Evolutionary conservation across 768 basidiomycete species (phyloP).

Genomic region (Psilocybe cyanescens): DNA sequence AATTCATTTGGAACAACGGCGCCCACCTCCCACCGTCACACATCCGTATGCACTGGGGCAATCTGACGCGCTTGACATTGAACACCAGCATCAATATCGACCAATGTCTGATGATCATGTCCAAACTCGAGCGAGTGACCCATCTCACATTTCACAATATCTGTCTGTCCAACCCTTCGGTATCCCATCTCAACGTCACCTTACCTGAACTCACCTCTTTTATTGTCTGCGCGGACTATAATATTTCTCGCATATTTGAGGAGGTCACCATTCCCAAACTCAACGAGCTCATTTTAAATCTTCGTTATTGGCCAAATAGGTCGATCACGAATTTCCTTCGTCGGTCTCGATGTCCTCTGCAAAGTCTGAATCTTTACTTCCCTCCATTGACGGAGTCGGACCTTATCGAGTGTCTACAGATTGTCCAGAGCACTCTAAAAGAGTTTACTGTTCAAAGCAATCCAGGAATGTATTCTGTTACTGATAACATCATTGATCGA

Average conservation of each 20-base stretch:
- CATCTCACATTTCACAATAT: slow-evolving; percentile 20
- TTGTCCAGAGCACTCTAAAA: slow-evolving; percentile 21
- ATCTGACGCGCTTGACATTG: slow-evolving; percentile 18
- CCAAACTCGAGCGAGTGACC: slow-evolving; percentile 6
- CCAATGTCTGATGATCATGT: slow-evolving; percentile 20
- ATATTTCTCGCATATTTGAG: slow-evolving; percentile 11
- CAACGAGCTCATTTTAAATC: slow-evolving; percentile 17
- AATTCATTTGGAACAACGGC: slow-evolving; percentile 23
- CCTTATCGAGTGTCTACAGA: slow-evolving; percentile 22
- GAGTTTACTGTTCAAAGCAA: slow-evolving; percentile 26
- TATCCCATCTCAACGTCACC: slow-evolving; percentile 9
- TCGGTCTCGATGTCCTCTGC: slow-evolving; percentile 24
- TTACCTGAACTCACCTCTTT: slow-evolving; percentile 18
- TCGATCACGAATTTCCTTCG: slow-evolving; percentile 15
- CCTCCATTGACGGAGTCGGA: slow-evolving; percentile 18
- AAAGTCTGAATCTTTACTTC: slow-evolving; percentile 26
- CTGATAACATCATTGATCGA: slow-evolving; percentile 21
- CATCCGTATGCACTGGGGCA: slow-evolving; percentile 17
- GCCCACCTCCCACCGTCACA: slow-evolving; percentile 9
- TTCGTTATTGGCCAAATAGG: slow-evolving; percentile 18
- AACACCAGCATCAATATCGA: slow-evolving; percentile 17
- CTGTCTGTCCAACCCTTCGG: not conserved
- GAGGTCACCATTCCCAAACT: slow-evolving; percentile 19
- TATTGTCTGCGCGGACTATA: slow-evolving; percentile 13
- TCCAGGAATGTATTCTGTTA: not conserved